Percentiles rank a stretch among this genome's conserved stretches.
Evolutionary conservation across 768 basidiomycete genomes (phyloP).

Genomic region (Boletellus sp.): DNA sequence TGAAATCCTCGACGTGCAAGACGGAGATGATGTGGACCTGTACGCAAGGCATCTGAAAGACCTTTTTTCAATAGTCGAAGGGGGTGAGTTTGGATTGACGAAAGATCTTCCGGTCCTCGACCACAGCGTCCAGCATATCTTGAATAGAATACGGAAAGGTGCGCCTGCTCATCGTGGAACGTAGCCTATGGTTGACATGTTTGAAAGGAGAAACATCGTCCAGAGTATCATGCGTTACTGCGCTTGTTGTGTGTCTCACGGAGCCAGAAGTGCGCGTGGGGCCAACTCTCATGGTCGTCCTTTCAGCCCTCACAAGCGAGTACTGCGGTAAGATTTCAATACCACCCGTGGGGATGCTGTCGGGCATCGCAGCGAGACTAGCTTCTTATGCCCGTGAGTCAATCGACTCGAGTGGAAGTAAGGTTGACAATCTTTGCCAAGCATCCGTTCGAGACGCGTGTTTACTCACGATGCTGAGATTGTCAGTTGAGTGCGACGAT

Average conservation of each 20-base stretch:
- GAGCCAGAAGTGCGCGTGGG: slow-evolving; percentile 39
- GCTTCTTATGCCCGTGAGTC: slow-evolving; percentile 42
- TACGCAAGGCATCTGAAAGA: slow-evolving; percentile 54
- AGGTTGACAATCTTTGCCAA: slow-evolving; percentile 25
- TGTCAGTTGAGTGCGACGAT: slow-evolving; percentile 56
- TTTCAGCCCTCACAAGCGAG: slow-evolving; percentile 66
- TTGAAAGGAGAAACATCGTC: slow-evolving; percentile 39
- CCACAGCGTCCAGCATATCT: slow-evolving; percentile 50
- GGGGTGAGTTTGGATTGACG: slow-evolving; percentile 20
- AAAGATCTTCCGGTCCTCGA: slow-evolving; percentile 47
- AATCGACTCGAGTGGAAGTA: slow-evolving; percentile 13
- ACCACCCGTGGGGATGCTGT: slow-evolving; percentile 46
- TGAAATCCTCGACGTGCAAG: slow-evolving; percentile 50
- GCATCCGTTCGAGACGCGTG: slow-evolving; percentile 72
- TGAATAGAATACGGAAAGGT: slow-evolving; percentile 53
- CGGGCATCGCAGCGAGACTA: slow-evolving; percentile 42
- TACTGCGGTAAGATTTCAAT: slow-evolving; percentile 50
- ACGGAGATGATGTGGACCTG: slow-evolving; percentile 48
- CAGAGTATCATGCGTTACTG: slow-evolving; percentile 42
- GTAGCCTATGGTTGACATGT: slow-evolving; percentile 9
- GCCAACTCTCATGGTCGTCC: slow-evolving; percentile 63
- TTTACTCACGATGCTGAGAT: slow-evolving; percentile 66
- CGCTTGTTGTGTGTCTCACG: slow-evolving; percentile 42
- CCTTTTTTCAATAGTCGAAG: slow-evolving; percentile 38
- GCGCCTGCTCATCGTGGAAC: slow-evolving; percentile 10